These are phyloP conservation scores for Penicillium arizonense DNA, from an alignment of 495 filamentous ascomycete species.

Conservation along the genomic window DNA sequence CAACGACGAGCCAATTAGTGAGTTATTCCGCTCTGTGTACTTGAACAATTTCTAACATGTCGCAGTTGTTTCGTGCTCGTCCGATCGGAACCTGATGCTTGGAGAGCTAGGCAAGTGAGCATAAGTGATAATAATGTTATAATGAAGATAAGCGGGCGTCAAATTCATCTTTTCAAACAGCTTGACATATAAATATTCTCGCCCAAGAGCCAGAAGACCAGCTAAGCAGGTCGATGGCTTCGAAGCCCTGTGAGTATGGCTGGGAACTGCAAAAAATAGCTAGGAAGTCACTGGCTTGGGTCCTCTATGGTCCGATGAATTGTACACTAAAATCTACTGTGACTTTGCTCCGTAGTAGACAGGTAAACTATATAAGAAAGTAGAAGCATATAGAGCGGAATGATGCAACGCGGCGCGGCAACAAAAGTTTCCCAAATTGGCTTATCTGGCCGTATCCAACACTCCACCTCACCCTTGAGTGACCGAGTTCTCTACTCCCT, in stretches of 20 bases:
- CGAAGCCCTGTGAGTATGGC: not conserved
- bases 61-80: conserved; percentile 82
- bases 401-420: conserved; percentile 16
- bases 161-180: conserved; percentile 17
- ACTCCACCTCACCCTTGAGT: conserved; percentile 10
- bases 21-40: conserved; percentile 38
- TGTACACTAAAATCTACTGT: conserved; percentile 9
- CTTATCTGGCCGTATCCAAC: conserved; percentile 30
- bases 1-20: conserved; percentile 80
- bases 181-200: not conserved
- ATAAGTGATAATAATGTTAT: conserved; percentile 12
- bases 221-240: not conserved
- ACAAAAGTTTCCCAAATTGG: conserved; percentile 18
- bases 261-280: not conserved
- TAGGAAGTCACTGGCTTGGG: not conserved
- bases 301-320: conserved; percentile 1
- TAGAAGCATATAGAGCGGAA: not conserved
- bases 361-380: not conserved
- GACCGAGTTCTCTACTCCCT: not conserved
- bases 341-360: not conserved
- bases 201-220: not conserved
- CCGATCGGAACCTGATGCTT: conserved; percentile 74
- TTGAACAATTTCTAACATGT: conserved; percentile 16
- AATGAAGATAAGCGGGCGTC: conserved; percentile 15
- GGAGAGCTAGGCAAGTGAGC: conserved; percentile 68